phyloP scores from a whole-genome alignment of 805 yeast genomes.

The Myxozyma sirexii region DNA sequence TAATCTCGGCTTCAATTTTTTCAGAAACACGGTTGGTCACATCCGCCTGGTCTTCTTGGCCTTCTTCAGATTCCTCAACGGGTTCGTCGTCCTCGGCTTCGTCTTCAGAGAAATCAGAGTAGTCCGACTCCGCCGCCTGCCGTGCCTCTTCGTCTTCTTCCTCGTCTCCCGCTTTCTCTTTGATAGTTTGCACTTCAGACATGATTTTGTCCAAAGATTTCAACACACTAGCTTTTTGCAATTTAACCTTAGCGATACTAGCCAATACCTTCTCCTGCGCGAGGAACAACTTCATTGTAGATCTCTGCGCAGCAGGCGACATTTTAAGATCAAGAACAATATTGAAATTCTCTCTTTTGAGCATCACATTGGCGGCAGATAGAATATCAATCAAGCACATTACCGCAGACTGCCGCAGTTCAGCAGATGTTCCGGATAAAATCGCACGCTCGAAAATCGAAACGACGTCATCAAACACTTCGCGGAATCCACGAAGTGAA shows the following conservation, averaged over 20 bases:
- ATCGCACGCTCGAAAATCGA: neutral
- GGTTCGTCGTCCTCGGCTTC: conserved; percentile 8
- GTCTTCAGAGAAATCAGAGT: neutral
- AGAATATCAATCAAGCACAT: conserved; percentile 19
- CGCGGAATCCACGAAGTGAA: neutral
- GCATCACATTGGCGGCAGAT: conserved; percentile 12
- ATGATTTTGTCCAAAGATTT: conserved; percentile 7
- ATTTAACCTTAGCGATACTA: conserved; percentile 7
- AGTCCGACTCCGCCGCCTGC: neutral
- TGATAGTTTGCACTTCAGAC: neutral
- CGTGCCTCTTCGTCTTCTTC: conserved; percentile 4
- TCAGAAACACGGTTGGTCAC: conserved; percentile 2
- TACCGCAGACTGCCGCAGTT: conserved; percentile 14
- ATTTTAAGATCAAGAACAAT: neutral
- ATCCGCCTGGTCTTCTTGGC: conserved; percentile 16
- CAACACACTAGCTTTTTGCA: neutral
- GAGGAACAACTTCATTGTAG: conserved; percentile 14
- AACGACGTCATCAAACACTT: neutral
- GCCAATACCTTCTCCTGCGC: conserved; percentile 14
- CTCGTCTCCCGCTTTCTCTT: neutral
- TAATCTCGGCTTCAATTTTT: conserved; percentile 15
- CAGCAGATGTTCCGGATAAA: neutral
- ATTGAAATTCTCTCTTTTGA: conserved; percentile 6
- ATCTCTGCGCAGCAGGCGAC: conserved; percentile 13
- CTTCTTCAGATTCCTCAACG: conserved; percentile 7